Evolutionary conservation across 768 basidiomycete species (phyloP), one percentile per base, ranked within the genome.

Genomic region (Leccinum truebloodii): DNA sequence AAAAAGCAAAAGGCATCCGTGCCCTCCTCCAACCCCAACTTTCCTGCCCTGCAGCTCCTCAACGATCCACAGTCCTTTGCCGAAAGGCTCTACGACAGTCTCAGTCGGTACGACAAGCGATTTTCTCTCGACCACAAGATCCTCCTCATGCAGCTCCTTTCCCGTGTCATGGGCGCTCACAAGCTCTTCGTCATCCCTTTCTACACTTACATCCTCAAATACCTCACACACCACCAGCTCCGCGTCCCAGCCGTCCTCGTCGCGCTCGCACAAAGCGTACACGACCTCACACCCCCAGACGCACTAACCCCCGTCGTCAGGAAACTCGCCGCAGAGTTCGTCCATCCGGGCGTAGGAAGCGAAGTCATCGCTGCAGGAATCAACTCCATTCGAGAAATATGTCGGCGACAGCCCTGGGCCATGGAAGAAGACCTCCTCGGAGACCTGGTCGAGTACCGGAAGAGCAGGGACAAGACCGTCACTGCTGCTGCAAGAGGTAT

Each of bases 331-430:
- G 86, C 90, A 68, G 96, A 99, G 71, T 99, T 98, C 66, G 91
- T 99, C 2, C 95, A 98, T 73, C 95, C 96, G 1, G 97, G 97
- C 52, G 97, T 98, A 3, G 93, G 93, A 1, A 86, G 89, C 66
- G 95, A 98, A 74, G 94, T 98, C 68, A 90, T 98, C 62, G 88
- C 95, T 1, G 97, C 96, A 0, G 97, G 97, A n/a, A 78, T 99
- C 63, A 99, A 99, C 73, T 85, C 93, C 16, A 94, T 99, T 46
- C 83, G 95, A 32, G 96, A 98, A 73, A 85, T 99, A n/a, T 97
- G 94, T 73, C 76, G 91, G 34, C 76, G 96, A 41, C 97, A 99
- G 71, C 94, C 96, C 4, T 95, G 94, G 93, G 87, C 91, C 57
- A 98, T 99, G 90, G 94, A 96, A 65, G 93, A 94, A 65, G 96